A percentile compares a stretch with the other conserved stretches of the same genome.
phyloP scores from a whole-genome alignment of 176 grass and related monocot species.

The sorghum (Sorghum bicolor) region Sorghum_bicolor_NCBIv3 NC_012876.2:4901001-4901500 shows the following conservation, averaged over 20 bases:
- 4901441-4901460: not conserved
- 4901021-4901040: not conserved
- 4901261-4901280: not conserved
- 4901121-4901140: too few relatives aligned
- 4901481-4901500: too few relatives aligned
- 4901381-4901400: not conserved
- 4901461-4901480: too few relatives aligned
- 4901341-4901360: not conserved
- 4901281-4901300: fast-evolving
- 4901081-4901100: too few relatives aligned
- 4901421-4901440: not conserved
- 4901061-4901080: not conserved
- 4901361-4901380: not conserved
- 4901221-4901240: too few relatives aligned
- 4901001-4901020: too few relatives aligned
- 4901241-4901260: not conserved
- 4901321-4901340: not conserved
- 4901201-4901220: too few relatives aligned
- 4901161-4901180: not conserved
- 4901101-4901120: too few relatives aligned
- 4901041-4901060: not conserved
- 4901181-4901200: too few relatives aligned
- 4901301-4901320: not conserved
- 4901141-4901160: not conserved
- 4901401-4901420: not conserved